phyloP scores from a whole-genome alignment of 2,329 filamentous ascomycete species.

The Exophiala sideris region DNA sequence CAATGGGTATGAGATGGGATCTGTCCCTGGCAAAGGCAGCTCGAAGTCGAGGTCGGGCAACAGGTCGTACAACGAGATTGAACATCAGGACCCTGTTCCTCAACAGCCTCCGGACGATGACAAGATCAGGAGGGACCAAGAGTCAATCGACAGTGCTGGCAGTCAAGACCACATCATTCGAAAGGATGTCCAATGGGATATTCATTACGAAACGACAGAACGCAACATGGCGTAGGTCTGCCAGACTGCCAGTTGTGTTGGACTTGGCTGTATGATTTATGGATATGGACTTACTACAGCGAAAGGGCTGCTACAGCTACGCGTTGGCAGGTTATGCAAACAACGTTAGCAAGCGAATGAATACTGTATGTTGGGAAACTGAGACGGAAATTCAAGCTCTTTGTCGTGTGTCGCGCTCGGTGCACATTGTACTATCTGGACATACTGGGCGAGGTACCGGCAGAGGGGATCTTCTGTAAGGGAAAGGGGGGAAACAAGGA shows the following conservation, averaged over 20 bases:
- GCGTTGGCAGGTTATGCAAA: too few relatives aligned
- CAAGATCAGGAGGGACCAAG: conserved; percentile 14
- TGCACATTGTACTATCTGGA: too few relatives aligned
- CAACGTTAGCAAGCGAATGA: too few relatives aligned
- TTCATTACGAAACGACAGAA: conserved; percentile 20
- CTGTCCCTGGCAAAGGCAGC: conserved; percentile 8
- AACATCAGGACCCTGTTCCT: conserved; percentile 3
- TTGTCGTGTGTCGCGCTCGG: too few relatives aligned
- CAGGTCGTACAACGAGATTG: conserved; percentile 16
- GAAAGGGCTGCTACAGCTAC: too few relatives aligned
- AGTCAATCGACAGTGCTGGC: conserved; percentile 23
- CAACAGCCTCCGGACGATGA: not conserved
- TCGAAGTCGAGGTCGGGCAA: conserved; percentile 14
- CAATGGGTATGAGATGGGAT: conserved; percentile 12
- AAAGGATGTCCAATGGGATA: conserved; percentile 24
- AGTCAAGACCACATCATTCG: conserved; percentile 27
- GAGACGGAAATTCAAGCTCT: too few relatives aligned
- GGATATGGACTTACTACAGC: too few relatives aligned
- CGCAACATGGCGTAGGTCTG: not conserved
- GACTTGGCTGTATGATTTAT: too few relatives aligned
- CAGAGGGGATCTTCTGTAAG: too few relatives aligned
- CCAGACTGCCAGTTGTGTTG: not conserved
- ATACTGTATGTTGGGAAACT: too few relatives aligned
- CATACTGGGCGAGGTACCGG: too few relatives aligned
- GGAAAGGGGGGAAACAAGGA: too few relatives aligned